Percentiles rank a stretch among this genome's conserved stretches.
These are phyloP conservation scores for Talaromyces atroroseus DNA, from an alignment of 2,329 filamentous ascomycete species.

Conservation along the genomic window DNA sequence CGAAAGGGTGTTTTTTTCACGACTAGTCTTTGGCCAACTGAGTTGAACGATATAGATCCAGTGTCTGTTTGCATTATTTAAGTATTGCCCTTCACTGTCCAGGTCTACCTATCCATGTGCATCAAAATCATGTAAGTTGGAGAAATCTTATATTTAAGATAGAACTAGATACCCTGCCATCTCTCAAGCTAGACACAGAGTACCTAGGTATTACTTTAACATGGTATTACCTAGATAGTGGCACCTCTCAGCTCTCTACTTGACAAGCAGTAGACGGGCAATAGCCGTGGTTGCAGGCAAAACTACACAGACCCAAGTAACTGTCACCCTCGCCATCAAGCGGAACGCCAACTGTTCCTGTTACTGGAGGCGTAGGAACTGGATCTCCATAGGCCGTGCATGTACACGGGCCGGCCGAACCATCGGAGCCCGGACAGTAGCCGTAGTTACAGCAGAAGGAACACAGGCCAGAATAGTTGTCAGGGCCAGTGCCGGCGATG, in stretches of 20 bases:
- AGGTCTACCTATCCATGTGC: too few species aligned
- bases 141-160: too few species aligned
- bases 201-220: too few species aligned
- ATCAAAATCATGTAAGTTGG: too few species aligned
- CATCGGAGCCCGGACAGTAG: slow-evolving; percentile 21
- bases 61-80: background rate
- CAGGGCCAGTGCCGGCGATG: slow-evolving; percentile 23
- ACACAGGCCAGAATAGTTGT: slow-evolving; percentile 27
- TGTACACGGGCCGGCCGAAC: slow-evolving; percentile 23
- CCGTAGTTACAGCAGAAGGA: slow-evolving; percentile 26
- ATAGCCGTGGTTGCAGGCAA: slow-evolving; percentile 44
- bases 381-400: slow-evolving; percentile 23
- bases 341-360: slow-evolving; percentile 19
- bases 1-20: slow-evolving; percentile 4
- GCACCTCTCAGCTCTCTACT: background rate
- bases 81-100: too few species aligned
- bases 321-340: slow-evolving; percentile 23
- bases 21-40: background rate
- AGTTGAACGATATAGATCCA: background rate
- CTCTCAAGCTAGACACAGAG: too few species aligned
- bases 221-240: too few species aligned
- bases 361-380: slow-evolving; percentile 21
- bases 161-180: too few species aligned
- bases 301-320: slow-evolving; percentile 45
- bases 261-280: slow-evolving; percentile 31